Percentiles rank a stretch among this genome's conserved stretches.
Conservation (phyloP, 148 eudicot species). For the Vaccinium myrtillus region DNA sequence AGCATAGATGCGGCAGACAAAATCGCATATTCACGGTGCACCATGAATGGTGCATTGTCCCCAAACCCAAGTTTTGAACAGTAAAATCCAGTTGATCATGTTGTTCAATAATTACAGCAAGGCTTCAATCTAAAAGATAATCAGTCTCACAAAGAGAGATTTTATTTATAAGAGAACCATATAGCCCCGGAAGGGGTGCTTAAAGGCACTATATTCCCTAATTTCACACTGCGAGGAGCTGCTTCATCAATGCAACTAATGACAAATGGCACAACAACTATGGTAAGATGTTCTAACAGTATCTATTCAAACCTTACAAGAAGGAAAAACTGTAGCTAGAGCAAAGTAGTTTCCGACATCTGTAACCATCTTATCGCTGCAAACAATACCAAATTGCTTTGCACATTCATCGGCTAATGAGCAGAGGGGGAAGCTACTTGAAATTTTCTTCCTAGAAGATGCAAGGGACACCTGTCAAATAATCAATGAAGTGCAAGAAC, state of each 20-base stretch:
- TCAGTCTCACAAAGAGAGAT: neutral
- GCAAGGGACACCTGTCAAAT: constrained; percentile 77
- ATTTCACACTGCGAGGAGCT: neutral
- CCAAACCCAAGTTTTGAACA: neutral
- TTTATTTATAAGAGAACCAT: neutral
- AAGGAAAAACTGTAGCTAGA: constrained; percentile 79
- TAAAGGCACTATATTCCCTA: neutral
- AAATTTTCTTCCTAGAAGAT: constrained; percentile 27
- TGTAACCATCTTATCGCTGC: constrained; percentile 30
- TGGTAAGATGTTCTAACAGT: neutral
- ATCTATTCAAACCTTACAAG: constrained; percentile 59
- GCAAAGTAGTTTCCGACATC: constrained; percentile 70
- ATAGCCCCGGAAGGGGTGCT: neutral
- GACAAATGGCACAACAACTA: neutral
- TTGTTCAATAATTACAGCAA: neutral
- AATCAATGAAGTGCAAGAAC: neutral
- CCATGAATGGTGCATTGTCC: neutral
- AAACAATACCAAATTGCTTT: constrained; percentile 46
- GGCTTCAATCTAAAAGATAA: neutral
- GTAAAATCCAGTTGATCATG: neutral
- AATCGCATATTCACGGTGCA: neutral
- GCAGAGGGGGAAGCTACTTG: constrained; percentile 45
- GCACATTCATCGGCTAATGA: constrained; percentile 55
- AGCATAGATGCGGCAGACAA: neutral
- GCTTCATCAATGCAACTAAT: neutral